Percentiles rank a stretch among this genome's conserved stretches.
Conservation (phyloP, 441 rosid species). For the Gossypium gossypioides region DNA sequence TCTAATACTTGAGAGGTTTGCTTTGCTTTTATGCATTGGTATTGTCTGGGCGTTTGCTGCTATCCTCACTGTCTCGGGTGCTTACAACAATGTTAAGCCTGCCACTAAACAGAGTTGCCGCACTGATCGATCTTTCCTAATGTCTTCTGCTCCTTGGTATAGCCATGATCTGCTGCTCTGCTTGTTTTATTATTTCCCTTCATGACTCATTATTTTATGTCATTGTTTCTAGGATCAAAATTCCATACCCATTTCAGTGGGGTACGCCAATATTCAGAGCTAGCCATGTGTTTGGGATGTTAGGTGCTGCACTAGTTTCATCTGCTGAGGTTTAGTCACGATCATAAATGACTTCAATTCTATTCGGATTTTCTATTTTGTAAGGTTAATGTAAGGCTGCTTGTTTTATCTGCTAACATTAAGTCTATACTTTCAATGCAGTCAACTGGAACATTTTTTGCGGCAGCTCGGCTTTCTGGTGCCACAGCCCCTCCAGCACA, state of each 20-base stretch:
- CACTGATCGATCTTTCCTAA: slow-evolving; percentile 54
- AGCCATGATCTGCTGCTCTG: background rate
- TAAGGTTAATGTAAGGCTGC: background rate
- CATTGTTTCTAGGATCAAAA: slow-evolving; percentile 50
- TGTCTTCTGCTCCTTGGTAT: slow-evolving; percentile 82
- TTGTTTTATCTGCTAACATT: background rate
- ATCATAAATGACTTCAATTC: background rate
- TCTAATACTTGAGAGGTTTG: slow-evolving; percentile 61
- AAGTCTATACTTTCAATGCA: slow-evolving; percentile 23
- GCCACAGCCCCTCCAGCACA: slow-evolving; percentile 90
- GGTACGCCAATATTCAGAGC: slow-evolving; percentile 90
- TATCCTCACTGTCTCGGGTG: slow-evolving; percentile 79
- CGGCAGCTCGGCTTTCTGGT: slow-evolving; percentile 80
- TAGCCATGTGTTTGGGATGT: slow-evolving; percentile 86
- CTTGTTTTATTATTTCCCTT: background rate
- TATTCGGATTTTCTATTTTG: background rate
- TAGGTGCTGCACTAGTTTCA: slow-evolving; percentile 80
- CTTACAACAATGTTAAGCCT: slow-evolving; percentile 60
- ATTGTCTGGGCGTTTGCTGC: slow-evolving; percentile 87
- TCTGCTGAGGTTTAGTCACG: slow-evolving; percentile 60
- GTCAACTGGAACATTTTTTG: slow-evolving; percentile 76
- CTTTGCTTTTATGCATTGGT: slow-evolving; percentile 63
- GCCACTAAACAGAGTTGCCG: slow-evolving; percentile 67
- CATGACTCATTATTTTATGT: background rate
- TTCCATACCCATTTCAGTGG: slow-evolving; percentile 94